Evolutionary conservation across 2,329 filamentous ascomycete genomes (phyloP), one percentile per base, ranked within the genome.

Genomic region (Alternaria metachromatica): DNA sequence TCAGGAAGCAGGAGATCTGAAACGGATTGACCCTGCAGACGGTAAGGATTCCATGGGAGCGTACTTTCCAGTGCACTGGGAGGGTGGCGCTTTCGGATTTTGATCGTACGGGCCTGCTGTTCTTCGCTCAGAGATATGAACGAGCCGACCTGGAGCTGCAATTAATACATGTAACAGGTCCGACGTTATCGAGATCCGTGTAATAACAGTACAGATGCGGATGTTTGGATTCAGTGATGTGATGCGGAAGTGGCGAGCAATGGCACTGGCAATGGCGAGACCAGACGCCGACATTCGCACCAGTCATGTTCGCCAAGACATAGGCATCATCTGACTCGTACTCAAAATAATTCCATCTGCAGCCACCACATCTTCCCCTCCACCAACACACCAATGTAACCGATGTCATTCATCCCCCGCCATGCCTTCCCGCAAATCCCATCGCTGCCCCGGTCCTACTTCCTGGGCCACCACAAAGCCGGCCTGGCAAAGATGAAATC

Each of bases 381-480:
- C 9, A 21, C 15, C n/a, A 41, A 41, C 4, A 44, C 26, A 12
- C 55, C 55, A 58, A 61, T 62, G 58, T 57, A 55, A 67, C 72
- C 73, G 63, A 76, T 78, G 79, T 69, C 76, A 79, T 72, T 98
- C 82, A 80, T 90, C 45, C 93, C 96, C 25, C 92, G 95, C 72
- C 80, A 84, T 68, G 82, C 83, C 57, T 98, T 96, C 80, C 89
- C 90, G 43, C 84, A 89, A 46, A 90, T 95, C 73, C 83, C 85
- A 58, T 91, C 90, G 56, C 90, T 98, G 65, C 90, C 92, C 43
- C 90, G 93, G 69, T 96, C 95, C 63, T 99, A 98, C 83, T 99
- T 93, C 83, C 87, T 98, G 50, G 96, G 96, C 66, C 96, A 99
- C 82, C 96, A 99, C 84, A 88, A 89, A 64, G 87, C 92, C 10